phyloP scores from a whole-genome alignment of 352 stramenopile species.

The Pythium brassicae region DNA sequence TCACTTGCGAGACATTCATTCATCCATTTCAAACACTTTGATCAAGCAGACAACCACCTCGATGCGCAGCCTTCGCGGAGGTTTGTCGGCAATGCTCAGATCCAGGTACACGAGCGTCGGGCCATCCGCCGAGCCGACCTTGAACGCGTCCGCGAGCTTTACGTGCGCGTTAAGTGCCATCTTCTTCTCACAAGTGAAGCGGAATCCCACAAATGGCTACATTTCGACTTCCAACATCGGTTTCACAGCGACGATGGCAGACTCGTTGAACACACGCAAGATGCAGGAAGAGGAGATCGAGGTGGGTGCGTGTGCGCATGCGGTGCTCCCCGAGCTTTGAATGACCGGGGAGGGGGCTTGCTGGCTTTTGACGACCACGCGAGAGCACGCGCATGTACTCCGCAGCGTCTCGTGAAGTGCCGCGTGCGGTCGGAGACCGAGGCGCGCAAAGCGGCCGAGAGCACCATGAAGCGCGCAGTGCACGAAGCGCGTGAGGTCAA shows the following conservation, averaged over 20 bases:
- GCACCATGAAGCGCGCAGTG: conserved; percentile 71
- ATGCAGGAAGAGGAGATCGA: conserved; percentile 61
- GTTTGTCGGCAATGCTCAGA: conserved; percentile 43
- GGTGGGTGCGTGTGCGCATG: conserved; percentile 16
- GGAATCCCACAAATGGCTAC: neutral
- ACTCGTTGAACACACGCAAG: conserved; percentile 47
- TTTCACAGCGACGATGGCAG: neutral
- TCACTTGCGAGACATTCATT: no score
- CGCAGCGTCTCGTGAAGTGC: conserved; percentile 70
- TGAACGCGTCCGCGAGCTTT: conserved; percentile 48
- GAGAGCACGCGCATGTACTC: neutral
- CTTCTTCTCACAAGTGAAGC: neutral
- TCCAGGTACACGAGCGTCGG: conserved; percentile 65
- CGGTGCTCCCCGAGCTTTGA: neutral
- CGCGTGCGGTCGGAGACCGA: conserved; percentile 71
- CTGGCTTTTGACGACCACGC: neutral
- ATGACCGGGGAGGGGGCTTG: no score
- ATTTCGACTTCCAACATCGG: neutral
- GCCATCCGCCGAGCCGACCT: conserved; percentile 23
- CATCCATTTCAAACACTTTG: neutral
- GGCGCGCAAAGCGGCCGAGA: conserved; percentile 62
- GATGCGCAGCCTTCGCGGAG: conserved; percentile 54
- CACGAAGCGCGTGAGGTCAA: conserved; percentile 70
- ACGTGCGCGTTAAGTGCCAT: conserved; percentile 47
- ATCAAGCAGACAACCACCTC: conserved; percentile 26